phyloP scores from a whole-genome alignment of 192 early-diverging fungal genomes.

The Entomortierella lignicola region DNA sequence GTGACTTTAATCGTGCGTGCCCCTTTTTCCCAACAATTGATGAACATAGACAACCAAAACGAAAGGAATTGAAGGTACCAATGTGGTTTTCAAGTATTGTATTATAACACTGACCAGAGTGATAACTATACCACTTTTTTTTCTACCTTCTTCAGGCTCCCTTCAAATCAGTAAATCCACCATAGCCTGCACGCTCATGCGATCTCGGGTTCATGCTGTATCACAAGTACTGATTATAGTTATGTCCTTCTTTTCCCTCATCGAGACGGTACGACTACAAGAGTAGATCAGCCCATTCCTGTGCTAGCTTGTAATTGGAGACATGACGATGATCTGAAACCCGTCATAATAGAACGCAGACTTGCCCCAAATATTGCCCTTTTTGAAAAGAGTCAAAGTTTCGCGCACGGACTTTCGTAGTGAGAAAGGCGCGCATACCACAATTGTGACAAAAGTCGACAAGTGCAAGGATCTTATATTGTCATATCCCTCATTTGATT shows the following conservation, averaged over 20 bases:
- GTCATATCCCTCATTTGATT: slow-evolving; percentile 11
- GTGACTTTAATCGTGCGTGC: too few species aligned
- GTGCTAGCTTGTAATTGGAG: slow-evolving; percentile 20
- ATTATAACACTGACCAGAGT: too few species aligned
- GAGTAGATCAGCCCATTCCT: slow-evolving; percentile 26
- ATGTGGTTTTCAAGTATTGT: too few species aligned
- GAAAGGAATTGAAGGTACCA: too few species aligned
- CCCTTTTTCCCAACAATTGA: too few species aligned
- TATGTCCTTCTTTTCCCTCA: slow-evolving; percentile 4
- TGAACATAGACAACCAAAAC: too few species aligned
- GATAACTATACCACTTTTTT: too few species aligned
- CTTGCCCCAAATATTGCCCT: slow-evolving; percentile 7
- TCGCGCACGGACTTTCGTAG: slow-evolving; percentile 27
- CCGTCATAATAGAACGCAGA: slow-evolving; percentile 30
- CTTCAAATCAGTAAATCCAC: too few species aligned
- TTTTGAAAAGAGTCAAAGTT: slow-evolving; percentile 9
- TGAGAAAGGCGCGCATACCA: too few species aligned
- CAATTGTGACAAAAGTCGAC: too few species aligned
- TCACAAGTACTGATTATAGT: slow-evolving; percentile 19
- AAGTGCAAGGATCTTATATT: too few species aligned
- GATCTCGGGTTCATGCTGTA: slow-evolving; percentile 24
- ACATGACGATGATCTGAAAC: slow-evolving; percentile 29
- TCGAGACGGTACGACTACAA: slow-evolving; percentile 21
- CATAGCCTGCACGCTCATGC: slow-evolving; percentile 28
- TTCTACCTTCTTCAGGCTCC: too few species aligned